A percentile compares a stretch with the other conserved stretches of the same genome.
Evolutionary conservation across 495 filamentous ascomycete species (phyloP).

Genomic region (Tuber indicum): DNA sequence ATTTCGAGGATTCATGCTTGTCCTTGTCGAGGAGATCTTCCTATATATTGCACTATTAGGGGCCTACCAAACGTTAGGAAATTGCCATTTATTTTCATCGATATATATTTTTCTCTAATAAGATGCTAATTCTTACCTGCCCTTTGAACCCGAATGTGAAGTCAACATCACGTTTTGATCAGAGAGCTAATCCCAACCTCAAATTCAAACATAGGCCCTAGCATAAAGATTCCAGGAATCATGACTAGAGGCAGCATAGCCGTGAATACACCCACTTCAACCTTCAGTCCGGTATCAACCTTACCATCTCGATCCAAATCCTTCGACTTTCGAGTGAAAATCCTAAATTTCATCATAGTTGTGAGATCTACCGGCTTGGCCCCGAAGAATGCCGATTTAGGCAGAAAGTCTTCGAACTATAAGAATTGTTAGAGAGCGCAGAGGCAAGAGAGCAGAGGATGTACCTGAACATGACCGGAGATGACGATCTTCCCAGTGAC

Average conservation of each 20-base stretch:
- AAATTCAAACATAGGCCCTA: constrained; percentile 12
- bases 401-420: constrained; percentile 14
- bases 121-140: neutral
- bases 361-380: constrained; percentile 8
- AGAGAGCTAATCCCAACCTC: constrained; percentile 10
- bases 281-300: constrained; percentile 1
- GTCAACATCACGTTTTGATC: constrained; percentile 4
- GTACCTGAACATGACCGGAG: constrained; percentile 15
- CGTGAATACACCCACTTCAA: constrained; percentile 6
- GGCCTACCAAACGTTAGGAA: constrained; percentile 3
- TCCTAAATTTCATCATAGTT: constrained; percentile 16
- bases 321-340: neutral
- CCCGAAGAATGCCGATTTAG: constrained; percentile 11
- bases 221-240: constrained; percentile 10
- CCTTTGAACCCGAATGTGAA: constrained; percentile 17
- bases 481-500: constrained; percentile 13
- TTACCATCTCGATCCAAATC: neutral
- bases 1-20: constrained; percentile 7
- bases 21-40: constrained; percentile 16
- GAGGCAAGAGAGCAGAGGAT: neutral
- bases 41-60: constrained; percentile 13
- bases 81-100: neutral
- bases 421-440: neutral
- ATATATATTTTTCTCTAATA: neutral
- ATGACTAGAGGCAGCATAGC: neutral